Percentiles rank a stretch among this genome's conserved stretches.
Evolutionary conservation across 1,284 basidiomycete genomes (phyloP).

Genomic region (Irpex sp.): DNA sequence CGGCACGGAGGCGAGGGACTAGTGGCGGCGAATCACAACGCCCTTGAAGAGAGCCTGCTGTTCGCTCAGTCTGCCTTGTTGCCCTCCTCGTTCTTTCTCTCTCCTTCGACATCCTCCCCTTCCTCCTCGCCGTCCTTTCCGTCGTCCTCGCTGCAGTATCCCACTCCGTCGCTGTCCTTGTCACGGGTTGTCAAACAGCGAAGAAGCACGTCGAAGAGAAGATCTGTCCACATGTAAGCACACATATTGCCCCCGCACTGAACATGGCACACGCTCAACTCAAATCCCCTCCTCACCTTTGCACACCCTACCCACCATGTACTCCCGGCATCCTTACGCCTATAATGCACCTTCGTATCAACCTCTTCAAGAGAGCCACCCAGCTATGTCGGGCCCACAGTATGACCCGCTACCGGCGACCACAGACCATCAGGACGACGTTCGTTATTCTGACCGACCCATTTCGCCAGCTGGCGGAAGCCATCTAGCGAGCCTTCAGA

Average conservation of each 20-base stretch:
- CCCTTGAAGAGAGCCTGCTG: not conserved
- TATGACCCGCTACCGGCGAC: slow-evolving; percentile 28
- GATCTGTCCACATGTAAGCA: slow-evolving; percentile 13
- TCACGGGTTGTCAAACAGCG: slow-evolving; percentile 5
- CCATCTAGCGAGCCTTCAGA: slow-evolving; percentile 19
- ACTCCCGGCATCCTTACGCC: not conserved
- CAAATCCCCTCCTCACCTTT: slow-evolving; percentile 1
- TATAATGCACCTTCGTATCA: slow-evolving; percentile 4
- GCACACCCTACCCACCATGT: not conserved
- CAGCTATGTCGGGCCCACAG: slow-evolving; percentile 24
- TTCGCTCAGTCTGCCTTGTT: not conserved
- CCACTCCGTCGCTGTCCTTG: slow-evolving; percentile 3
- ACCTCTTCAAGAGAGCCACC: slow-evolving; percentile 12
- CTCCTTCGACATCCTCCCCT: slow-evolving; percentile 2
- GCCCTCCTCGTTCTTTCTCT: not conserved
- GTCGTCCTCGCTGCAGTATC: slow-evolving; percentile 1
- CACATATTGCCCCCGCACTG: not conserved
- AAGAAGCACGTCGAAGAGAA: slow-evolving; percentile 5
- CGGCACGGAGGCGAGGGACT: not conserved
- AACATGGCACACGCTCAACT: not conserved
- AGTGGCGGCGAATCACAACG: not conserved
- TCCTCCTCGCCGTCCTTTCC: slow-evolving; percentile 1
- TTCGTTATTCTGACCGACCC: slow-evolving; percentile 18
- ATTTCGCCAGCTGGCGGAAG: slow-evolving; percentile 8
- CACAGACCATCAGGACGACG: slow-evolving; percentile 17